Base-by-base conservation (phyloP, 202 grass and related monocot genomes). In the Schoenoplectus triqueter region DNA sequence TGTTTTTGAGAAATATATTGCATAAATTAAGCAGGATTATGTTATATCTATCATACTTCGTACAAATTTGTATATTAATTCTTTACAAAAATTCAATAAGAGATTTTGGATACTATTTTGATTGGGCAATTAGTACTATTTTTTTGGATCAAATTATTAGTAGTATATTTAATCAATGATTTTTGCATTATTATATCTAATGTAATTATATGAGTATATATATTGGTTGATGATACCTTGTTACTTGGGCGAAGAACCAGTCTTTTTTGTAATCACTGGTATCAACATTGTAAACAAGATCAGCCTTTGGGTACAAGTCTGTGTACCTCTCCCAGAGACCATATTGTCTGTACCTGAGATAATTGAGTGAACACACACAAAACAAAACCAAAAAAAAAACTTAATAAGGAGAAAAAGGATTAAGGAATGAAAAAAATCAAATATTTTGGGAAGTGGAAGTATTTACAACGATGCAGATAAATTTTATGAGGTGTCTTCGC, bases 161-260 rank as follows among this genome's bases (percentile, higher is more conserved):
- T 31, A 31, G 31, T 31, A 31, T 44, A 69, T 46, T 70, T 2
- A 40, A 67, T 45, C 9, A n/a, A 70, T 46, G 31, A 5, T 19
- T 46, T 71, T 0, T 71, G 5, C 66, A 69, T 17, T 49, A 31
- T 20, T 41, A 41, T 72, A 77, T 77, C 11, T 57, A 55, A 76
- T 40, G 5, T 40, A 77, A 41, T n/a, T 7, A 40, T 66, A 66
- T 41, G 13, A 15, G 4, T 1, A 1, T 17, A 46, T 2, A 2
- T 42, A 59, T n/a, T 78, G 14, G 0, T 78, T 44, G 13, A 78
- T 59, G 5, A 76, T 78, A 88, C 93, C 89, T 92, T 66, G 86
- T 91, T 62, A 91, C 89, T 50, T 92, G 90, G 0, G 93, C 90
- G 2, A 86, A 95, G 86, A 91, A 92, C 90, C 90, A 95, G 69